Evolutionary conservation across 768 basidiomycete species (phyloP), one percentile per base, ranked within the genome.

Genomic region (Macrocybe gigantea): DNA sequence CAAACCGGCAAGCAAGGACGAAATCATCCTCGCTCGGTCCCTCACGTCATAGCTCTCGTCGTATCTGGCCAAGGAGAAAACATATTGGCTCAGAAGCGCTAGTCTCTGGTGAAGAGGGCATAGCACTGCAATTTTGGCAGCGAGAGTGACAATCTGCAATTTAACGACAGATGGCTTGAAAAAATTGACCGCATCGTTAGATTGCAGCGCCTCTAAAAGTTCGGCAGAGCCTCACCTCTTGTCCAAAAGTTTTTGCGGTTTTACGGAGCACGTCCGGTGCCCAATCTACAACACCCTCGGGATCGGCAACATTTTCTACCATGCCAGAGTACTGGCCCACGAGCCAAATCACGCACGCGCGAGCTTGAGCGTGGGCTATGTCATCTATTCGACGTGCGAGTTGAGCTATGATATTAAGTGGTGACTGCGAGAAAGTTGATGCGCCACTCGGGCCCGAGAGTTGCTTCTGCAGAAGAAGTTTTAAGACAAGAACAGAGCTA

Each of bases 291-390:
- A 93, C 65, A 11, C 82, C 83, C 44, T 80, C 77, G 2, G 78
- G 71, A 1, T 70, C 64, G 12, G 64, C 53, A 36, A 55, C 49
- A 22, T 56, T 59, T 36, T 66, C 67, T 12, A 62, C 58, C 5
- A 65, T 62, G 10, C 74, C 73, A 12, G 87, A 79, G 60, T 91
- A 91, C 62, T 96, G 92, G 0, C 95, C 94, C 0, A 93, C 92
- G 0, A 97, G 78, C 93, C 95, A 96, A 22, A 92, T 68, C 1
- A 97, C 82, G 55, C 88, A 93, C 0, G 94, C 92, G 31, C 90
- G 72, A 1, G 94, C 93, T 56, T 82, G 78, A 1, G 83, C 72
- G 56, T 93, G 89, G 6, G 71, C 77, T 44, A 97, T 88, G 44
- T 82, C 83, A 41, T 92, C 88, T 40, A 95, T 77, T 32, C 79